Evolutionary conservation across 352 stramenopile genomes (phyloP).

Genomic region (Phytophthora idaei): DNA sequence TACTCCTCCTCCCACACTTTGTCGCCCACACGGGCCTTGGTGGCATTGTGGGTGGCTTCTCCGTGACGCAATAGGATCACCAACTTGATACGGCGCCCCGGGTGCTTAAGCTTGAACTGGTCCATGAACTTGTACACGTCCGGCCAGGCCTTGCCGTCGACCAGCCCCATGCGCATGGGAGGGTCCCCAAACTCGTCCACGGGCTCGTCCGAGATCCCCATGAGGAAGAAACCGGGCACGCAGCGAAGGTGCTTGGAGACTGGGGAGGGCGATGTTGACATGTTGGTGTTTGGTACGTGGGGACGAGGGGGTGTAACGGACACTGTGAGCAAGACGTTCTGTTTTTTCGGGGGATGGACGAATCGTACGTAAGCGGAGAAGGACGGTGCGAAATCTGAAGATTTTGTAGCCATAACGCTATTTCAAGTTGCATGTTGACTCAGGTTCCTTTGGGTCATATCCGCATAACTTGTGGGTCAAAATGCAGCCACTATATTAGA

Average conservation of each 20-base stretch:
- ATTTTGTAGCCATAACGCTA: too few relatives aligned
- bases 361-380: not conserved
- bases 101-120: constrained; percentile 31
- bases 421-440: too few relatives aligned
- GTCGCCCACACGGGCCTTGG: constrained; percentile 58
- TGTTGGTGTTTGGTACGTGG: not conserved
- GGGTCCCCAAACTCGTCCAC: constrained; percentile 41
- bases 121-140: constrained; percentile 46
- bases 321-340: not conserved
- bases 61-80: constrained; percentile 70
- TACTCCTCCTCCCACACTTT: constrained; percentile 56
- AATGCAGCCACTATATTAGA: too few relatives aligned
- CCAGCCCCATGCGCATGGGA: constrained; percentile 46
- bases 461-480: too few relatives aligned
- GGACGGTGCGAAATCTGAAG: not conserved
- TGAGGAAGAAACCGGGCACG: constrained; percentile 52
- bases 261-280: constrained; percentile 3
- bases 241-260: constrained; percentile 28
- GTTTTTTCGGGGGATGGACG: not conserved
- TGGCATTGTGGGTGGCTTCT: constrained; percentile 72
- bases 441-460: too few relatives aligned
- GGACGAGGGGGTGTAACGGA: too few relatives aligned
- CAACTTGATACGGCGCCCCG: constrained; percentile 42
- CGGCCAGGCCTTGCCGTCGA: constrained; percentile 47
- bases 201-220: constrained; percentile 37